phyloP scores from a whole-genome alignment of 2,329 filamentous ascomycete species.

The Claviceps spartinae region DNA sequence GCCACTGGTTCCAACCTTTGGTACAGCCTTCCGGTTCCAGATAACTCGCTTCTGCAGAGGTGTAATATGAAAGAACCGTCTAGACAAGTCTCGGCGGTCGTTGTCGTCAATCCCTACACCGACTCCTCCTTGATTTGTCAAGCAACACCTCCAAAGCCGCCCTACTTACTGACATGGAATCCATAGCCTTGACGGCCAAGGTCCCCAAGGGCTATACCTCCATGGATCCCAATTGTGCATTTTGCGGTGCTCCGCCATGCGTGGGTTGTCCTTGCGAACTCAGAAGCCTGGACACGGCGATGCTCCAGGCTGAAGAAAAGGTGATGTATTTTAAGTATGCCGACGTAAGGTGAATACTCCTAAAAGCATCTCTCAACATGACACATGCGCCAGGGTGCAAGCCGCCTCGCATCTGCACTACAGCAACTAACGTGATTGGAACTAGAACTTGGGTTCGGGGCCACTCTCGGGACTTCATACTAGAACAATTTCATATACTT shows the following conservation, averaged over 20 bases:
- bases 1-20: not conserved
- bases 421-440: conserved; percentile 7
- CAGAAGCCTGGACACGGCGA: conserved; percentile 47
- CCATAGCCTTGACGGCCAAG: conserved; percentile 27
- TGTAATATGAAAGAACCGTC: not conserved
- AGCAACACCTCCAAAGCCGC: not conserved
- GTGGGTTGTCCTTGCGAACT: conserved; percentile 52
- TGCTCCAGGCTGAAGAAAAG: conserved; percentile 47
- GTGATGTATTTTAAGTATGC: conserved; percentile 51
- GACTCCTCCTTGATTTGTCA: not conserved
- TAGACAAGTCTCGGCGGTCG: not conserved
- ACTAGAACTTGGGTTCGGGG: conserved; percentile 47
- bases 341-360: conserved; percentile 43
- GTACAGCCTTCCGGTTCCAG: not conserved
- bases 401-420: no score
- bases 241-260: conserved; percentile 47
- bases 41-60: not conserved
- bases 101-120: not conserved
- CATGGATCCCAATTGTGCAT: conserved; percentile 58
- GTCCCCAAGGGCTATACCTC: conserved; percentile 37
- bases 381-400: not conserved
- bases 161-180: conserved; percentile 35
- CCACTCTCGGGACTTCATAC: conserved; percentile 54
- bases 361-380: not conserved
- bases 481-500: conserved; percentile 49